Evolutionary conservation across 225 moss, liverwort and hornwort species (phyloP), one percentile per base, ranked within the genome.

Genomic region (Takakia lepidozioides): DNA sequence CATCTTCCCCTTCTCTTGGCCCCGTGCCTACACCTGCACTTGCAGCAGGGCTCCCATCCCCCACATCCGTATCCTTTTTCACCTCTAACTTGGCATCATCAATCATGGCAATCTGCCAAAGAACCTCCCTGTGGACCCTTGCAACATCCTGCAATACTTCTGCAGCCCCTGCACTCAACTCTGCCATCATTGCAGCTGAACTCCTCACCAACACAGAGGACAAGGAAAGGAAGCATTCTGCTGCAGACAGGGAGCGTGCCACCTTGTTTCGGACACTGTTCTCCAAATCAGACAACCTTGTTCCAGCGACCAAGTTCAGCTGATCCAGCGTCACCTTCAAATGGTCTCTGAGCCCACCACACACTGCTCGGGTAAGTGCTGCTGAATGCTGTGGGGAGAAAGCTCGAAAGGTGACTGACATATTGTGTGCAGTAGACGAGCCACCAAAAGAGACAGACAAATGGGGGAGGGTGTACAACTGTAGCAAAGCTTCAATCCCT

Each of bases 331-430:
- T 71, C 40, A 54, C 68, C 66, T 72, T 87, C 55, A 98, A 61
- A 49, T 98, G 87, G 39, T 85, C 68, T 62, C 63, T 78, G 29
- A 98, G 72, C 13, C 79, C 82, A 67, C 61, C 66, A 69, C 91
- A 90, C 25, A 98, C 95, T 35, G 95, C 85, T 30, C 77, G 80
- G 10, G 95, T 85, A 16, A 98, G 55, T 7, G 65, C 75, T 69
- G 69, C 43, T 39, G 95, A 66, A 72, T 98, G 91, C 45, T 87
- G 95, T 24, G 91, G 91, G 17, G 95, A 87, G 58, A 98, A 98
- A 19, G 95, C 82, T 73, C 90, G 72, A 61, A 98, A 98, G 48
- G 87, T 83, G 42, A 87, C 91, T 19, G 95, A 98, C 91, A 98
- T 87, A 10, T 85, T 98, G 58, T 98, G 95, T 38, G 87, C 87